Conservation (phyloP, 2,329 filamentous ascomycete species). For the Venturia aucupariae region DNA sequence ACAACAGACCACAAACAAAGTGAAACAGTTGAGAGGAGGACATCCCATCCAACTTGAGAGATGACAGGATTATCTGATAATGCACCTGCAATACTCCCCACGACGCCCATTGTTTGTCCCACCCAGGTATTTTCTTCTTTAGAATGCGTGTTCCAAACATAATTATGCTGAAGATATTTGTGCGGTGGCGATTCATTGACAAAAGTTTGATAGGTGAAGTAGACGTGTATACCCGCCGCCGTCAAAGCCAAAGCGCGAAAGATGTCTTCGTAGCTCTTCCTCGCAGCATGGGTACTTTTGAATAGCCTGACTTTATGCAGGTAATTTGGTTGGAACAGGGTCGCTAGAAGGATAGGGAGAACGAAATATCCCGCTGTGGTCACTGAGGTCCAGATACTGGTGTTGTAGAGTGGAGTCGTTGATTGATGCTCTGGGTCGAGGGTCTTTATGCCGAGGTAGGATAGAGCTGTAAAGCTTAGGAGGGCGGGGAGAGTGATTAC, state of each 20-base stretch:
- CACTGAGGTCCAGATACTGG: background rate
- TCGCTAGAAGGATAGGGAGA: background rate
- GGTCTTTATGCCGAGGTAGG: background rate
- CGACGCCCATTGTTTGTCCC: slow-evolving; percentile 38
- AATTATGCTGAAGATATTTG: slow-evolving; percentile 22
- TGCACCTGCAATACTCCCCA: slow-evolving; percentile 40
- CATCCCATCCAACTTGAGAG: slow-evolving; percentile 48
- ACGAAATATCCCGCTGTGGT: slow-evolving; percentile 2
- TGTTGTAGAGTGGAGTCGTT: background rate
- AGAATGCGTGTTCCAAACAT: slow-evolving; percentile 35
- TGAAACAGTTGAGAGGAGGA: slow-evolving; percentile 45
- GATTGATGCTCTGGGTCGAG: background rate
- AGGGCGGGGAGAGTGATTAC: slow-evolving; percentile 20
- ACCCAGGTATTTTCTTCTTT: slow-evolving; percentile 35
- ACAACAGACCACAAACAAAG: slow-evolving; percentile 51
- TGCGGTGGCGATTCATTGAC: slow-evolving; percentile 7
- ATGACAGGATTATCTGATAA: slow-evolving; percentile 50
- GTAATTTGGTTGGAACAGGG: slow-evolving; percentile 1
- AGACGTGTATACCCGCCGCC: background rate
- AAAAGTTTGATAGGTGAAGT: background rate
- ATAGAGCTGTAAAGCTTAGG: slow-evolving; percentile 7
- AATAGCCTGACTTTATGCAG: background rate
- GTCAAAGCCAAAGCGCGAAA: slow-evolving; percentile 2
- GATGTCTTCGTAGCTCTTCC: slow-evolving; percentile 10
- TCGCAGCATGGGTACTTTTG: background rate